A percentile compares a stretch with the other conserved stretches of the same genome.
Evolutionary conservation across 495 filamentous ascomycete species (phyloP).

Genomic region (Arthonia radiata): DNA sequence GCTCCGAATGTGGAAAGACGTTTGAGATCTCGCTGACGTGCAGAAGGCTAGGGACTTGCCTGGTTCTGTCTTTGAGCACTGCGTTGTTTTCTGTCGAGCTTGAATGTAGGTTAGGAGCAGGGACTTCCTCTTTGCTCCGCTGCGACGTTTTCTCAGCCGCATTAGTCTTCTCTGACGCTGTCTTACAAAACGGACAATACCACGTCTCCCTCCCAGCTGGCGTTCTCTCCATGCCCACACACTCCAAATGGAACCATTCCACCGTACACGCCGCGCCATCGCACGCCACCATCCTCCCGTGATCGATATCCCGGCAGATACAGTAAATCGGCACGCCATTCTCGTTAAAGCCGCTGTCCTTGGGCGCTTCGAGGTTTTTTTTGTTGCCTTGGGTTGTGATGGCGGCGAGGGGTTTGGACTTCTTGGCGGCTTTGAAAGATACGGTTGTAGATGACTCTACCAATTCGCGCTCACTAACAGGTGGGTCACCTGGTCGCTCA

Average conservation of each 20-base stretch:
- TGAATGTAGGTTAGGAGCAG: too few species aligned
- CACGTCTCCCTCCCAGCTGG: slow-evolving; percentile 64
- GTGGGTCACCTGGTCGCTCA: too few species aligned
- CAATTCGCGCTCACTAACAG: too few species aligned
- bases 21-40: too few species aligned
- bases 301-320: slow-evolving; percentile 74
- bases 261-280: slow-evolving; percentile 46
- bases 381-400: slow-evolving; percentile 17
- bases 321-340: slow-evolving; percentile 57
- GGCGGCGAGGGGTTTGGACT: slow-evolving; percentile 3
- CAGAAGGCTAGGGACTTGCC: too few species aligned
- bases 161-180: slow-evolving; percentile 36
- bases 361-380: slow-evolving; percentile 19
- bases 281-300: slow-evolving; percentile 84
- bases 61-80: too few species aligned
- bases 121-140: too few species aligned
- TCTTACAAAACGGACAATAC: slow-evolving; percentile 78
- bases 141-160: too few species aligned
- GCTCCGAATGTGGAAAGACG: too few species aligned
- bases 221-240: slow-evolving; percentile 48
- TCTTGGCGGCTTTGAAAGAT: slow-evolving; percentile 8
- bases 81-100: too few species aligned
- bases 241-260: slow-evolving; percentile 91
- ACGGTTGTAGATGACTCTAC: slow-evolving; percentile 21
- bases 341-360: slow-evolving; percentile 1